A percentile compares a stretch with the other conserved stretches of the same genome.
phyloP scores from a whole-genome alignment of 2,329 filamentous ascomycete species.

The Penicillium sp. region DNA sequence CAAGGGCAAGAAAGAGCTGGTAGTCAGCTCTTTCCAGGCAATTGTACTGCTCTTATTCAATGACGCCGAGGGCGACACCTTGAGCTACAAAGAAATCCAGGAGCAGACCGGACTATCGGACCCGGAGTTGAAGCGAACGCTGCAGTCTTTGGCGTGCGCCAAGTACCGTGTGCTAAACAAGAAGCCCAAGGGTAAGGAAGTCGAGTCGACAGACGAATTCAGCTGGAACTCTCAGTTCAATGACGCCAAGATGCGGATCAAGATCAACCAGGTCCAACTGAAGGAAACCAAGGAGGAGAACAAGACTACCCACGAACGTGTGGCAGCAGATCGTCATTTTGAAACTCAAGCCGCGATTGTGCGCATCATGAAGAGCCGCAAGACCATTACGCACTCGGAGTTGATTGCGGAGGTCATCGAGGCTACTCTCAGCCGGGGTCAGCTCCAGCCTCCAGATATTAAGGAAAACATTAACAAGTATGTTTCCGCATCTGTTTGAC shows the following conservation, averaged over 20 bases:
- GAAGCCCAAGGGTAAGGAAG: constrained; percentile 79
- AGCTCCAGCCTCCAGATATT: constrained; percentile 81
- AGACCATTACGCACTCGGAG: constrained; percentile 81
- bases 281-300: constrained; percentile 96
- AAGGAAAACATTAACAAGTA: constrained; percentile 97
- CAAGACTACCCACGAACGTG: constrained; percentile 86
- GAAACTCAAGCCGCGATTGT: constrained; percentile 98
- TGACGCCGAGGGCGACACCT: constrained; percentile 61
- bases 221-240: constrained; percentile 74
- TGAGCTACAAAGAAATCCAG: constrained; percentile 75
- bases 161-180: constrained; percentile 83
- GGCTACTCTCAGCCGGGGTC: constrained; percentile 81
- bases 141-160: constrained; percentile 92
- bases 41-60: constrained; percentile 92
- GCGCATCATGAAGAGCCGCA: constrained; percentile 92
- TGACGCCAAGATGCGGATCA: constrained; percentile 84
- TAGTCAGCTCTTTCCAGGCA: constrained; percentile 90
- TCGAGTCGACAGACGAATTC: constrained; percentile 78
- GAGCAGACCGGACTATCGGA: constrained; percentile 73
- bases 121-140: constrained; percentile 78
- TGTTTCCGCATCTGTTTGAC: constrained; percentile 35
- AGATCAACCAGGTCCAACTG: constrained; percentile 98
- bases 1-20: constrained; percentile 79
- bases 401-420: constrained; percentile 90
- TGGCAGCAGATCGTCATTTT: constrained; percentile 85